Base-by-base conservation (phyloP, 805 yeast species). In the Saccharomycopsis amapae region DNA sequence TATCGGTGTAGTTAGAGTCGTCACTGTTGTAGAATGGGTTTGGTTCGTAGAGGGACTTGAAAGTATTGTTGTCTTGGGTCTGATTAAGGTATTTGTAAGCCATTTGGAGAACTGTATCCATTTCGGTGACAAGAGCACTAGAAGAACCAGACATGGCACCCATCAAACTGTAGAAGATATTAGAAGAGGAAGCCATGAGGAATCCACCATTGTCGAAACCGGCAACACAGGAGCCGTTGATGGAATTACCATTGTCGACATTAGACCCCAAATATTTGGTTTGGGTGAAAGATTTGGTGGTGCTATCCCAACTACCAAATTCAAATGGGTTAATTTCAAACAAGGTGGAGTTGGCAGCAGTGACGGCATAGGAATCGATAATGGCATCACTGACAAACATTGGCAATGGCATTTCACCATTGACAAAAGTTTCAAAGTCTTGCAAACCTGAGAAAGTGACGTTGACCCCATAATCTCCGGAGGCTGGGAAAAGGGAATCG, bases 261-360 rank as follows among this genome's bases (percentile, higher is more conserved):
- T 71, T 60, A 1, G 94, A 72, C 6, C 96, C 96, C 40, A 85
- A 61, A 58, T 82, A 86, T 62, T 77, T 72, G 36, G 77, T 64
- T 48, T 81, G 79, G 12, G 79, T 69, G 62, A 88, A 87, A 2
- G 81, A 65, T 45, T 72, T 68, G 45, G 85, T 63, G 1, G 81
- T 67, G 12, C 86, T 83, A 58, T 88, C 96, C 95, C 95, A 88
- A 4, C 93, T 79, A 12, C 96, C 96, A 58, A 87, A 64, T 59
- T 81, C 85, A 55, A 67, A 80, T 12, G 94, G 89, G 40, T 71
- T 73, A 53, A 75, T 62, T 53, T 79, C 77, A 52, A 79, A 75
- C 10, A 47, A 53, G 64, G 70, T 59, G 1, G 55, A 24, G 56
- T 71, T 72, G 49, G 71, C 76, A 53, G 53, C 69, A 1, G 76